A percentile compares a stretch with the other conserved stretches of the same genome.
Evolutionary conservation across 78 protist species (phyloP).

Genomic region (Monocercomonoides exilis): DNA sequence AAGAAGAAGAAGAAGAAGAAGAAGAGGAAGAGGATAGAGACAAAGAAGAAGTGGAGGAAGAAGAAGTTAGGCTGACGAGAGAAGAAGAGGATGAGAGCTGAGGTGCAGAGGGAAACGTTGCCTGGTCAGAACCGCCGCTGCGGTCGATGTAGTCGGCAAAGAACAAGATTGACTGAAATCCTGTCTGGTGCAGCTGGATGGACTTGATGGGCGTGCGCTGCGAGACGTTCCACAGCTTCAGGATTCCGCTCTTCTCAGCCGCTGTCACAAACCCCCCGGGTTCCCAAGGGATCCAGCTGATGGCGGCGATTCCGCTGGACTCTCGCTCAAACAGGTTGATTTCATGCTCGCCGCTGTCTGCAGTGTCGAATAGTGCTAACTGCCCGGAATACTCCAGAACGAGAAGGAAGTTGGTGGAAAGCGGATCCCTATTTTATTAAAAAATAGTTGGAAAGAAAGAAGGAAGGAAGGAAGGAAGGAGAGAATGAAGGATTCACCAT

Average conservation of each 20-base stretch:
- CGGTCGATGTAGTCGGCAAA: background rate
- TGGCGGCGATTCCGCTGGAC: background rate
- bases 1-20: too few relatives aligned
- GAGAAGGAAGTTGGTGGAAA: slow-evolving; percentile 2
- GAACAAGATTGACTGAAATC: background rate
- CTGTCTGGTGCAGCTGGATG: background rate
- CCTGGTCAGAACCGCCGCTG: too few relatives aligned
- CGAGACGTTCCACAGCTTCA: slow-evolving; percentile 11
- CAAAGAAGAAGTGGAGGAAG: too few relatives aligned
- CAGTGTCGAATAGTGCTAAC: background rate
- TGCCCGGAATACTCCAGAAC: background rate
- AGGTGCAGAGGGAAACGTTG: background rate
- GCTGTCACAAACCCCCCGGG: slow-evolving; percentile 25
- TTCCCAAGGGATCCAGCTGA: slow-evolving; percentile 3
- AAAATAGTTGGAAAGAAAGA: too few relatives aligned
- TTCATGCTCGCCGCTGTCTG: background rate
- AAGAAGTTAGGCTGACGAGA: too few relatives aligned
- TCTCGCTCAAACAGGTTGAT: background rate
- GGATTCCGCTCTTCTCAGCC: background rate
- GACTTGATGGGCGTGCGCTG: background rate
- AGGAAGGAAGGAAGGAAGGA: too few relatives aligned
- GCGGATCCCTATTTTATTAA: slow-evolving; percentile 2
- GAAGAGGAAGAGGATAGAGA: too few relatives aligned
- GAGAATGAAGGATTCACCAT: too few relatives aligned
- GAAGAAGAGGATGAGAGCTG: too few relatives aligned